phyloP scores from a whole-genome alignment of 2,329 filamentous ascomycete genomes.

The Trichoderma asperellum region DNA sequence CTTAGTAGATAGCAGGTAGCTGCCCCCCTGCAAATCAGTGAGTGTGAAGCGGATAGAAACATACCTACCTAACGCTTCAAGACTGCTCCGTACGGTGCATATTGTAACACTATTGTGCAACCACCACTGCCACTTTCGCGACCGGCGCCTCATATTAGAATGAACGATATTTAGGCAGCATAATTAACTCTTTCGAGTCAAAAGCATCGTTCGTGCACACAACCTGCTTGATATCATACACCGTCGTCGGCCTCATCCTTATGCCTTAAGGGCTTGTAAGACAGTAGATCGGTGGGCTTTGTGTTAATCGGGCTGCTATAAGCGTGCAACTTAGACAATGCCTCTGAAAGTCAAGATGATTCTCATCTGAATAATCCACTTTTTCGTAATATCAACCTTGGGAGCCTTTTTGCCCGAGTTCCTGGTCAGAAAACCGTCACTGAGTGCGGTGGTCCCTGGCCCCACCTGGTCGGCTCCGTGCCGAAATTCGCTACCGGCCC shows the following conservation, averaged over 20 bases:
- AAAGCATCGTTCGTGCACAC: neutral
- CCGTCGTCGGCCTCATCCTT: neutral
- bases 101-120: neutral
- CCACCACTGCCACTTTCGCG: neutral
- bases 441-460: neutral
- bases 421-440: neutral
- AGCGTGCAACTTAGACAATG: neutral
- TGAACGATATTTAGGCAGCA: neutral
- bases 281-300: neutral
- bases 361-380: neutral
- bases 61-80: neutral
- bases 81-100: neutral
- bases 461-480: constrained; percentile 21
- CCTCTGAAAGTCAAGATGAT: neutral
- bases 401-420: neutral
- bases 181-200: neutral
- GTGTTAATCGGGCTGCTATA: neutral
- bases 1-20: neutral
- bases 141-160: neutral
- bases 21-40: neutral
- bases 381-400: neutral
- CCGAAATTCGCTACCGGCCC: neutral
- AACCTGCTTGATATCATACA: constrained; percentile 1
- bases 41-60: neutral
- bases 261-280: neutral